Base-by-base conservation (phyloP, 805 yeast genomes). In the Blastobotrys mokoenaii region DNA sequence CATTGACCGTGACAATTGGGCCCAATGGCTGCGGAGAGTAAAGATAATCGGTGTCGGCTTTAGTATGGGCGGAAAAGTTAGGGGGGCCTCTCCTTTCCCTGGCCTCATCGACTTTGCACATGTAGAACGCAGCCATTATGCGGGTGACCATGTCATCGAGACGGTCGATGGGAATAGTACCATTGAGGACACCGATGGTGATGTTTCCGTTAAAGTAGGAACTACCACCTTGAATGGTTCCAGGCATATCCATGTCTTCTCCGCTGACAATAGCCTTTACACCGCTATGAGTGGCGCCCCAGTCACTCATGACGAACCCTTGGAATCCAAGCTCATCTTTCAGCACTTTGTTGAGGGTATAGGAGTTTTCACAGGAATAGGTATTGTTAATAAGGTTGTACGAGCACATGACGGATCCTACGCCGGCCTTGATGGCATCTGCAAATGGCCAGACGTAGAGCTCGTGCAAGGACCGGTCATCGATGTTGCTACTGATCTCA, bases 241-340 rank as follows among this genome's bases (percentile, higher is more conserved):
- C 85, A 0, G 84, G 84, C 83, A 79, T 77, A 10, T 74, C 66
- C 82, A 80, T 76, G 59, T 80, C 84, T 30, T 76, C 60, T 2
- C 85, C 85, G 2, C 81, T 70, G 1, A 75, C 25, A 2, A 41
- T 78, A 1, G 80, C 69, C 42, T 69, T 67, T 3, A 77, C 76
- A 4, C 84, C 83, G 8, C 34, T 12, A 48, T 73, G 79, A 8
- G 18, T 40, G 2, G 79, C 82, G 12, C 74, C 76, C 81, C 82
- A 77, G 55, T 78, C 84, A 25, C 79, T 69, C 45, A 77, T 71
- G 15, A 78, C 78, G 57, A 76, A 78, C 0, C 84, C 84, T 62
- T 78, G 81, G 52, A 77, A 79, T 0, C 82, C 82, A 41, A 77
- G 61, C 57, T 79, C 83, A 35, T 72, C 79, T 58, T 77, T 79